A percentile compares a stretch with the other conserved stretches of the same genome.
Conservation (phyloP, 768 basidiomycete species). For the Phanerochaete sordida region DNA sequence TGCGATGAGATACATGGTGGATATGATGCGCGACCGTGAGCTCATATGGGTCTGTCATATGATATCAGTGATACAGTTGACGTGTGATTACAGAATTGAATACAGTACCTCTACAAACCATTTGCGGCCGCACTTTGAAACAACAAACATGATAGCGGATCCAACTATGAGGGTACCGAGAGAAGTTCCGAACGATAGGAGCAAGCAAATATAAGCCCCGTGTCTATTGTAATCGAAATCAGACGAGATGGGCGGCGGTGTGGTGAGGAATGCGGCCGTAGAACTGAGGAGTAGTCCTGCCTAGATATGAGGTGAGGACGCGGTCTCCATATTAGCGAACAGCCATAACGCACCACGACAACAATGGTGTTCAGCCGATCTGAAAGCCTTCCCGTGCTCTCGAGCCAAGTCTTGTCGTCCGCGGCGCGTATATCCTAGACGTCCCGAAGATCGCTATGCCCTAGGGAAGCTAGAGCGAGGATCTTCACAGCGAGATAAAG, state of each 20-base stretch:
- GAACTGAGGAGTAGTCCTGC: constrained; percentile 5
- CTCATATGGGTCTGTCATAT: constrained; percentile 11
- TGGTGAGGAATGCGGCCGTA: constrained; percentile 9
- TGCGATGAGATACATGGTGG: constrained; percentile 1
- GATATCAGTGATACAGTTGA: too few species aligned
- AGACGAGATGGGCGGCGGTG: background rate
- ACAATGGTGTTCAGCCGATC: background rate
- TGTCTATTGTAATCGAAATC: constrained; percentile 3
- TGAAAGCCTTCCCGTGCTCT: background rate
- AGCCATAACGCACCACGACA: background rate
- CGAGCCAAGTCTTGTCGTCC: background rate
- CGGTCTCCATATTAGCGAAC: background rate
- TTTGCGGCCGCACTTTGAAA: background rate
- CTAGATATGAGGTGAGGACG: background rate
- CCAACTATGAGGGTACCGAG: constrained; percentile 11
- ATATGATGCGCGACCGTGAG: constrained; percentile 1
- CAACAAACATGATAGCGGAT: constrained; percentile 4
- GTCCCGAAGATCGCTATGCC: background rate
- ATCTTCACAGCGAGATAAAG: background rate
- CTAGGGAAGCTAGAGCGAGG: background rate
- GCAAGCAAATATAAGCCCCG: constrained; percentile 6
- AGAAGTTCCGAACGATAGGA: constrained; percentile 3
- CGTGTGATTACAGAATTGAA: background rate
- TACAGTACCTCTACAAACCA: constrained; percentile 5
- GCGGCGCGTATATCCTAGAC: background rate